Conservation (phyloP, 352 stramenopile species). For the Thraustochytrium sp. region DNA sequence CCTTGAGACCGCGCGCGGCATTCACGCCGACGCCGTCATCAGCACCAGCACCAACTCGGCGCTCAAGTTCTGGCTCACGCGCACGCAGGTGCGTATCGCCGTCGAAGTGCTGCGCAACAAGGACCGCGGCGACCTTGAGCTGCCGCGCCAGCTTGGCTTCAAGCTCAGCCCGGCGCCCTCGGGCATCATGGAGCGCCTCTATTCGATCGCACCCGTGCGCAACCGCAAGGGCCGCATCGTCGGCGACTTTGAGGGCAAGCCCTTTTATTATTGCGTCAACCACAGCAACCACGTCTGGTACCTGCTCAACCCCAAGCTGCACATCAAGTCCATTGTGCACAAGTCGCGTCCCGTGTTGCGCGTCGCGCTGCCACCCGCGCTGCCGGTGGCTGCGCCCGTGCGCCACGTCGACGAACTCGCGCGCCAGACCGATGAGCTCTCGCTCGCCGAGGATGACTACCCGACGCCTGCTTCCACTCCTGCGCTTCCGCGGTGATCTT, state of each 20-base stretch:
- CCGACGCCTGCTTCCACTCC: background rate
- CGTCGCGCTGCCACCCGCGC: background rate
- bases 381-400: background rate
- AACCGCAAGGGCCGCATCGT: conserved; percentile 35
- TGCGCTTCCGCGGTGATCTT: background rate
- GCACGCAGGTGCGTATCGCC: background rate
- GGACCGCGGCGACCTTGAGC: background rate
- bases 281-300: conserved; percentile 43
- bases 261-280: conserved; percentile 14
- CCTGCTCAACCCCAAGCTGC: conserved; percentile 11
- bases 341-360: background rate
- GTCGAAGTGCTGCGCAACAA: background rate
- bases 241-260: conserved; percentile 36
- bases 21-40: background rate
- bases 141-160: background rate
- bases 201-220: background rate
- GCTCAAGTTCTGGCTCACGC: conserved; percentile 18
- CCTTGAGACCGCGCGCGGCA: background rate
- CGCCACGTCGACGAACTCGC: too few species aligned
- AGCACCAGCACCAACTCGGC: conserved; percentile 32
- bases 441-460: background rate
- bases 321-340: conserved; percentile 22
- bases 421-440: background rate
- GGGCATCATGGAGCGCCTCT: conserved; percentile 29
- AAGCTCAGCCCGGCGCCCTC: background rate